Evolutionary conservation across 2,329 filamentous ascomycete genomes (phyloP).

Genomic region (Volutella citrinella): DNA sequence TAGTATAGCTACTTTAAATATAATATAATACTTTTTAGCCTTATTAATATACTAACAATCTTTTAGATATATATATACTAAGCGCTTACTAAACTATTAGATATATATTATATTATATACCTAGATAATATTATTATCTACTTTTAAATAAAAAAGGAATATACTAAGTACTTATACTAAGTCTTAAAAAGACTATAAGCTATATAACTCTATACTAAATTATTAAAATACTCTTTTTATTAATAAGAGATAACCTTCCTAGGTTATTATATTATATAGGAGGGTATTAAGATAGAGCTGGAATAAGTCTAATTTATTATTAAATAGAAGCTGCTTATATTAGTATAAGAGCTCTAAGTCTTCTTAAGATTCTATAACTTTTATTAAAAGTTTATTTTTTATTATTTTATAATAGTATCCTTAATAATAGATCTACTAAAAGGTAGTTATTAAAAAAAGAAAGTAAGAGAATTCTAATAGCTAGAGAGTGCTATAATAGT

Average conservation of each 20-base stretch:
- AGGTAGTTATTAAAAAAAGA: too few species aligned
- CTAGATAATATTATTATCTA: too few species aligned
- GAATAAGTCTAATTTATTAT: constrained; percentile 2
- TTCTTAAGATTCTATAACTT: too few species aligned
- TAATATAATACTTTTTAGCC: constrained; percentile 26
- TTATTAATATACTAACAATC: constrained; percentile 16
- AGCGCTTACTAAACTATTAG: neutral
- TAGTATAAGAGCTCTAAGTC: constrained; percentile 2
- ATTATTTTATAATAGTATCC: constrained; percentile 2
- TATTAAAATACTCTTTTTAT: too few species aligned
- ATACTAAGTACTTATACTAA: too few species aligned
- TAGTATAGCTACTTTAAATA: constrained; percentile 32
- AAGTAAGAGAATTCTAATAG: neutral
- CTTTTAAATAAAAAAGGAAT: too few species aligned
- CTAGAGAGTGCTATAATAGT: neutral
- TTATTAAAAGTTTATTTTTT: constrained; percentile 1
- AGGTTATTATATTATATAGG: too few species aligned
- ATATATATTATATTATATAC: too few species aligned
- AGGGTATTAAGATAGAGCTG: constrained; percentile 1
- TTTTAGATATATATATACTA: constrained; percentile 10
- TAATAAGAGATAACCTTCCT: too few species aligned
- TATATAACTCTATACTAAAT: neutral
- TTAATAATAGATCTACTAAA: neutral
- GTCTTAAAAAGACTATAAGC: constrained; percentile 13
- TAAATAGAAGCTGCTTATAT: too few species aligned